Conservation (phyloP, 2,329 filamentous ascomycete genomes). For the Sarocladiaceae sp. region DNA sequence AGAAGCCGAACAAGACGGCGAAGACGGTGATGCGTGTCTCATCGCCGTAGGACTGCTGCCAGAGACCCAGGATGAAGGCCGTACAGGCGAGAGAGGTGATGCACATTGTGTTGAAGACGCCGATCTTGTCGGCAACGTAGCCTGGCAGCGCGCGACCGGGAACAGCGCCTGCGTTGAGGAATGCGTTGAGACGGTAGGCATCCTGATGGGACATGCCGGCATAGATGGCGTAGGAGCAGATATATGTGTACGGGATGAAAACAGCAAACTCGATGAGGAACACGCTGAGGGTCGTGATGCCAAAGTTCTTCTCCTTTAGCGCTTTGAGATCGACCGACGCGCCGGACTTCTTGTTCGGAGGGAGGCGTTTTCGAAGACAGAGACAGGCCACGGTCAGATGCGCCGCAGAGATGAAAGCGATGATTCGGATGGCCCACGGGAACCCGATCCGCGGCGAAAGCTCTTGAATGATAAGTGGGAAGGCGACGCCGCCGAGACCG, state of each 20-base stretch:
- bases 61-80: constrained; percentile 49
- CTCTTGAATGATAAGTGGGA: constrained; percentile 30
- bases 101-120: constrained; percentile 67
- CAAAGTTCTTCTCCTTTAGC: constrained; percentile 45
- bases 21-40: constrained; percentile 55
- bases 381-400: constrained; percentile 23
- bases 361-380: constrained; percentile 39
- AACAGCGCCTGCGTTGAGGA: constrained; percentile 66
- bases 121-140: constrained; percentile 61
- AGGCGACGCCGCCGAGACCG: constrained; percentile 53
- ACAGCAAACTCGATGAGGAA: constrained; percentile 58
- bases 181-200: constrained; percentile 63
- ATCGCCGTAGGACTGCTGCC: constrained; percentile 49
- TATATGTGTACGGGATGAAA: constrained; percentile 65
- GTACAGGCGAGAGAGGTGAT: constrained; percentile 30
- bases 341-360: constrained; percentile 39
- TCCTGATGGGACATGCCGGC: constrained; percentile 50
- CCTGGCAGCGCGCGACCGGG: constrained; percentile 62
- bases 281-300: constrained; percentile 47
- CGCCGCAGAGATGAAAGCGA: constrained; percentile 22
- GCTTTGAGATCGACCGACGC: constrained; percentile 45
- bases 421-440: constrained; percentile 25
- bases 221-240: constrained; percentile 58
- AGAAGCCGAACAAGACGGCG: constrained; percentile 64
- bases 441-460: constrained; percentile 24